Conservation (phyloP, 1,284 basidiomycete genomes). For the Albatrellus sp. region DNA sequence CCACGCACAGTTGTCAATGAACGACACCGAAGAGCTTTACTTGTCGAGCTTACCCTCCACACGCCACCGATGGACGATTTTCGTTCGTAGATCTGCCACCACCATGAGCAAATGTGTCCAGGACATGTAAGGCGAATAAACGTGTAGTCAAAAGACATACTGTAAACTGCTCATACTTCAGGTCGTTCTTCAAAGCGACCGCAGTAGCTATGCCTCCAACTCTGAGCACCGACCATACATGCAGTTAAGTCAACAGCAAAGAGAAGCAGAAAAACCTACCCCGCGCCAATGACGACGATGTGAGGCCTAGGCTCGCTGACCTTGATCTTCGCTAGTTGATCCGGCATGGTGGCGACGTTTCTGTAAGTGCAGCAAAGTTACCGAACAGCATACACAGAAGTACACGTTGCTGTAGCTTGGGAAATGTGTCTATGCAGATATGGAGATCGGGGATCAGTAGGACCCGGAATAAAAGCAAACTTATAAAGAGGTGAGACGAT, state of each 20-base stretch:
- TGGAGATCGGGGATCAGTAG: too few relatives aligned
- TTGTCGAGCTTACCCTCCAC: constrained; percentile 29
- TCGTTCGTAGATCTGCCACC: constrained; percentile 36
- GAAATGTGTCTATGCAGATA: too few relatives aligned
- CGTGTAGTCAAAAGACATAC: constrained; percentile 14
- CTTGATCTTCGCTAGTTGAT: constrained; percentile 1
- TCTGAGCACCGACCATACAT: constrained; percentile 6
- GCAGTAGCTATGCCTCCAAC: constrained; percentile 35
- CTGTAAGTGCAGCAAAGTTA: too few relatives aligned
- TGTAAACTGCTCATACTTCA: constrained; percentile 32
- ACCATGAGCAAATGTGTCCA: neutral
- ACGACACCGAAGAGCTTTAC: neutral
- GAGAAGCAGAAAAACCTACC: constrained; percentile 18
- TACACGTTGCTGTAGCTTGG: too few relatives aligned
- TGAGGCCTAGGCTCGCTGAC: constrained; percentile 14
- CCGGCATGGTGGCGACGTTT: too few relatives aligned
- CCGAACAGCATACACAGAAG: too few relatives aligned
- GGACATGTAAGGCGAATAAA: neutral
- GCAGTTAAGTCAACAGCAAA: neutral
- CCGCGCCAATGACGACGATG: constrained; percentile 37
- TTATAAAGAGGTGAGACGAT: too few relatives aligned
- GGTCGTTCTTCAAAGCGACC: constrained; percentile 31
- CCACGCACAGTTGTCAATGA: neutral
- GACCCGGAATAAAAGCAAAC: too few relatives aligned
- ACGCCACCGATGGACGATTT: constrained; percentile 34